Conservation (phyloP, 106 monocot genomes). For the Phalaenopsis aphrodite region DNA sequence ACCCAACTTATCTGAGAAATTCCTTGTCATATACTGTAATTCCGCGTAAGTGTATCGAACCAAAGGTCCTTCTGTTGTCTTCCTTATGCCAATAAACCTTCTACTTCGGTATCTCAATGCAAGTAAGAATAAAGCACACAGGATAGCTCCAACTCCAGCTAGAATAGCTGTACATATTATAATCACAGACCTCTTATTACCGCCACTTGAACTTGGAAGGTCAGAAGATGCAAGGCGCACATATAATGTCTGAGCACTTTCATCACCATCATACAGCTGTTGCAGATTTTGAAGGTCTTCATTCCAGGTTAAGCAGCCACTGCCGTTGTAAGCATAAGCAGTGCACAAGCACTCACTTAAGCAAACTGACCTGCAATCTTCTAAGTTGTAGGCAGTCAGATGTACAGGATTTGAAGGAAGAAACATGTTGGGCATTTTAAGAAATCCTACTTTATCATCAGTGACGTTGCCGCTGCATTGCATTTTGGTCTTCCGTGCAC, state of each 20-base stretch:
- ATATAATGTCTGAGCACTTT: conserved; percentile 16
- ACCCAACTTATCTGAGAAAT: conserved; percentile 36
- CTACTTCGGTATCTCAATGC: conserved; percentile 7
- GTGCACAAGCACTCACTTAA: conserved; percentile 8
- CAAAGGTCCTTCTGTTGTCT: conserved; percentile 8
- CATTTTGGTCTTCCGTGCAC: conserved; percentile 20
- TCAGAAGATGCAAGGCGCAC: conserved; percentile 32
- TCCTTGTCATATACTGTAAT: conserved; percentile 25
- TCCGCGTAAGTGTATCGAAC: conserved; percentile 24
- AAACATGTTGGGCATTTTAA: neutral
- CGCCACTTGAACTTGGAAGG: conserved; percentile 10
- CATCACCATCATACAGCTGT: neutral
- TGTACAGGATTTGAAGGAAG: neutral
- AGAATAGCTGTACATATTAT: neutral
- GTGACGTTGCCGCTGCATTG: conserved; percentile 7
- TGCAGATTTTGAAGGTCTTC: neutral
- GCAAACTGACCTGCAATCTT: conserved; percentile 8
- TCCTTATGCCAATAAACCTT: neutral
- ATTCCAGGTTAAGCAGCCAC: conserved; percentile 7
- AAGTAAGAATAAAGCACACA: neutral
- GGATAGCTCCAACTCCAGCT: neutral
- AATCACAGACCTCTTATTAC: neutral
- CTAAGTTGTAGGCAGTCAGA: neutral
- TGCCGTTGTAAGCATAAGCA: conserved; percentile 9
- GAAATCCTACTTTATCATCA: neutral